phyloP scores from a whole-genome alignment of 352 stramenopile genomes.

The Thraustotheca clavata region DNA sequence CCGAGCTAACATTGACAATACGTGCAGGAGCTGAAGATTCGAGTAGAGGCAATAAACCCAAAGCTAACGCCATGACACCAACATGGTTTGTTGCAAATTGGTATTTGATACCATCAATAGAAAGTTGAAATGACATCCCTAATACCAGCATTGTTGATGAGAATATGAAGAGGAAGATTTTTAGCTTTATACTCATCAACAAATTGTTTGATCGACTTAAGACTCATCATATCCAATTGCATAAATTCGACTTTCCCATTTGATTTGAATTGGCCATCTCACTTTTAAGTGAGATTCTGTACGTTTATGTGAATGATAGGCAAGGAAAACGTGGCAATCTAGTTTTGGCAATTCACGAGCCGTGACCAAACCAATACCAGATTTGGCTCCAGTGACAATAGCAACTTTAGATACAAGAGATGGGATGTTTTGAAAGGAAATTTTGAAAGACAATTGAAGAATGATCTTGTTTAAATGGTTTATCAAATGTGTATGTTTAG shows the following conservation, averaged over 20 bases:
- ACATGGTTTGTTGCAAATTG: conserved; percentile 73
- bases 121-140: conserved; percentile 31
- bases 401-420: conserved; percentile 24
- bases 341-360: conserved; percentile 29
- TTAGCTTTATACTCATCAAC: conserved; percentile 27
- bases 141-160: conserved; percentile 74
- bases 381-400: conserved; percentile 35
- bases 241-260: conserved; percentile 32
- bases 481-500: no score
- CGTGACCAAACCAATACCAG: conserved; percentile 34
- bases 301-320: conserved; percentile 27
- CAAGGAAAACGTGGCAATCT: conserved; percentile 32
- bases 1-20: conserved; percentile 42
- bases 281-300: conserved; percentile 10
- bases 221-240: conserved; percentile 34
- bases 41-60: conserved; percentile 35
- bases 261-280: conserved; percentile 14
- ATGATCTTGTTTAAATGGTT: no score
- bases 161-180: conserved; percentile 40
- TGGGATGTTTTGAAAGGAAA: conserved; percentile 24
- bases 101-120: conserved; percentile 34
- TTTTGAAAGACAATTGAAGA: no score
- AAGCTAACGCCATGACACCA: conserved; percentile 56
- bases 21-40: conserved; percentile 23
- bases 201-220: conserved; percentile 39